Percentiles rank a stretch among this genome's conserved stretches.
phyloP scores from a whole-genome alignment of 805 yeast species.

The Starmerella vitae region DNA sequence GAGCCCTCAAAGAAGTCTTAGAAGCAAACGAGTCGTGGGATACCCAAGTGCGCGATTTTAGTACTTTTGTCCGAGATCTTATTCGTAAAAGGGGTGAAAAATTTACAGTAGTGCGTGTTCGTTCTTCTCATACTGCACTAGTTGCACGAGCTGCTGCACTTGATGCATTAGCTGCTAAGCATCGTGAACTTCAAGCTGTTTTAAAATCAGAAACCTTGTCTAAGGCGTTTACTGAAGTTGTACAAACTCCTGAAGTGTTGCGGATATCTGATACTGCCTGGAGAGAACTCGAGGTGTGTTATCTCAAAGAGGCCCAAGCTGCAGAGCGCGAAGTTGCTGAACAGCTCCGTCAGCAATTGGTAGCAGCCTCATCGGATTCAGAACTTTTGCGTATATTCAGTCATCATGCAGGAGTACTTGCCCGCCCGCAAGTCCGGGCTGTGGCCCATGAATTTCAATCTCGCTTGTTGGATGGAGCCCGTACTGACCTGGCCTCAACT shows the following conservation, averaged over 20 bases:
- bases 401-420: slow-evolving; percentile 36
- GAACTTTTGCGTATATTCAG: slow-evolving; percentile 41
- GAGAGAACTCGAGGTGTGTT: slow-evolving; percentile 32
- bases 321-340: slow-evolving; percentile 37
- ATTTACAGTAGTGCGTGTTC: slow-evolving; percentile 49
- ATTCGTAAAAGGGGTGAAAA: slow-evolving; percentile 60
- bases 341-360: slow-evolving; percentile 31
- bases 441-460: slow-evolving; percentile 49
- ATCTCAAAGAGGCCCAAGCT: slow-evolving; percentile 32
- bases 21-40: slow-evolving; percentile 36
- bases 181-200: slow-evolving; percentile 25
- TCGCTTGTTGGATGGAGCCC: slow-evolving; percentile 35
- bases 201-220: not conserved
- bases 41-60: slow-evolving; percentile 45
- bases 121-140: slow-evolving; percentile 32
- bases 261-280: slow-evolving; percentile 24
- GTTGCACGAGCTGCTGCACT: slow-evolving; percentile 36
- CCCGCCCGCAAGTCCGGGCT: slow-evolving; percentile 41
- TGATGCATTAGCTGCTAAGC: slow-evolving; percentile 37
- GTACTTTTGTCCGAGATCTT: slow-evolving; percentile 56
- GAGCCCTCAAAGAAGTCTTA: not conserved
- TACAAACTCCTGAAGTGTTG: not conserved
- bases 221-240: slow-evolving; percentile 3
- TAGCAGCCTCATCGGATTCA: slow-evolving; percentile 24
- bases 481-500: slow-evolving; percentile 2